Evolutionary conservation across 345 rosid genomes (phyloP), one percentile per base, ranked within the genome.

Genomic region (Rubroshorea leprosula): DNA sequence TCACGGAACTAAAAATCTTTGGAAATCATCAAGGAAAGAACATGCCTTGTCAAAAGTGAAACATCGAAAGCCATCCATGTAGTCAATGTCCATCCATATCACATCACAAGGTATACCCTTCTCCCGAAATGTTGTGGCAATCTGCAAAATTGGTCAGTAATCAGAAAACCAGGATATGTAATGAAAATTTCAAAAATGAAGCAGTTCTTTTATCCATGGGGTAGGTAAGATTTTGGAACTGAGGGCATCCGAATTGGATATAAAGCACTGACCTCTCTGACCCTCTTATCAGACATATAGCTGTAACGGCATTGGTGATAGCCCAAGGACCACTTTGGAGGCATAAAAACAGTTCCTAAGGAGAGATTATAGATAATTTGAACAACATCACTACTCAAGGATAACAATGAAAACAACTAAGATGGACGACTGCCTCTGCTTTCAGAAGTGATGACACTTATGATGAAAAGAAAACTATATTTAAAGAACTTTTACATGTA

Each of bases 1-100:
- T 31, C 16, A 41, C n/a, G 38, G 16, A 6, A 55, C 49, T 57
- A 53, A 27, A 35, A 65, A 50, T 56, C 60, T 43, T 51, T 29
- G 31, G 17, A 51, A 18, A 31, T 49, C 14, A 26, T 44, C 35
- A 14, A 27, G 39, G 52, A n/a, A 15, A 55, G 44, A 50, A 62
- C 82, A 66, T 78, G 71, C 98, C 95, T 84, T 65, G 76, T 88
- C 86, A 51, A 91, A 84, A 67, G 98, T 91, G 75, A 91, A 91
- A 83, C 96, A 91, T 49, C 98, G 84, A 69, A 88, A 91, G 9
- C 92, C 90, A 68, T 91, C 98, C 98, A 91, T 91, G 76, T 91
- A 91, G 70, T 91, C 98, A 66, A 91, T 91, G 68, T 91, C 98
- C 98, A 91, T 91, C 98, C 98, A 91, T 74, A 91, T 73, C 58